A percentile compares a stretch with the other conserved stretches of the same genome.
These are phyloP conservation scores for Arthroderma uncinatum DNA, from an alignment of 2,329 filamentous ascomycete genomes.

Conservation along the genomic window DNA sequence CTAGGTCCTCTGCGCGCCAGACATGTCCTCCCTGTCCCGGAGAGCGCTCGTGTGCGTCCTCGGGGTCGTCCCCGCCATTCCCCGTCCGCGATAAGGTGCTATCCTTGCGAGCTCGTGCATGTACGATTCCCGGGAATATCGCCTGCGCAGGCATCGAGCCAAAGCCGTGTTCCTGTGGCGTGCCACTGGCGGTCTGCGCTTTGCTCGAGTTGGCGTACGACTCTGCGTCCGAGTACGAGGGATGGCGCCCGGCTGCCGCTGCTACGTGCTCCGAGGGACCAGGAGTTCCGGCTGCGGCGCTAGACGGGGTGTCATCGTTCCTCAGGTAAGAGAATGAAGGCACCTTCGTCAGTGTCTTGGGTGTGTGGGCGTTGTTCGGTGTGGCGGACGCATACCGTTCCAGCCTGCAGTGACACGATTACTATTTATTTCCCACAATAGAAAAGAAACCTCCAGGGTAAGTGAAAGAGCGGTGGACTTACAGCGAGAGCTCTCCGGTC, in stretches of 20 bases:
- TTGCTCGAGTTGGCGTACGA: constrained; percentile 4
- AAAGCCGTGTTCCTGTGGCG: constrained; percentile 1
- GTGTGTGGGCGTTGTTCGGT: constrained; percentile 9
- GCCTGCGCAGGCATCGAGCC: constrained; percentile 25
- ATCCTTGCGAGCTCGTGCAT: constrained; percentile 21
- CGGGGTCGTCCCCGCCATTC: background rate
- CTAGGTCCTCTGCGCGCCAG: background rate
- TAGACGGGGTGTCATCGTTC: background rate
- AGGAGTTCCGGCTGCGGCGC: background rate
- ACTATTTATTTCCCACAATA: background rate
- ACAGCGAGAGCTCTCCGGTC: constrained; percentile 75
- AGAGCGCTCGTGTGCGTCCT: background rate
- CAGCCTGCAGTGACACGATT: constrained; percentile 15
- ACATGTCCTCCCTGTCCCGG: background rate
- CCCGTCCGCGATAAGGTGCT: background rate
- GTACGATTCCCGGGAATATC: constrained; percentile 35
- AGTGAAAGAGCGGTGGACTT: constrained; percentile 22
- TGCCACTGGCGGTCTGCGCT: constrained; percentile 6
- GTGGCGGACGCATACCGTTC: constrained; percentile 20
- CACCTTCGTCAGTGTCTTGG: constrained; percentile 7
- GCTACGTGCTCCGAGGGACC: background rate
- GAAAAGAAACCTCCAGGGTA: too few relatives aligned
- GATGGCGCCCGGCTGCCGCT: background rate
- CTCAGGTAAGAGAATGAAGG: constrained; percentile 1
- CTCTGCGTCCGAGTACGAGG: constrained; percentile 11